Evolutionary conservation across 495 filamentous ascomycete species (phyloP).

Genomic region (Darksidea phi): DNA sequence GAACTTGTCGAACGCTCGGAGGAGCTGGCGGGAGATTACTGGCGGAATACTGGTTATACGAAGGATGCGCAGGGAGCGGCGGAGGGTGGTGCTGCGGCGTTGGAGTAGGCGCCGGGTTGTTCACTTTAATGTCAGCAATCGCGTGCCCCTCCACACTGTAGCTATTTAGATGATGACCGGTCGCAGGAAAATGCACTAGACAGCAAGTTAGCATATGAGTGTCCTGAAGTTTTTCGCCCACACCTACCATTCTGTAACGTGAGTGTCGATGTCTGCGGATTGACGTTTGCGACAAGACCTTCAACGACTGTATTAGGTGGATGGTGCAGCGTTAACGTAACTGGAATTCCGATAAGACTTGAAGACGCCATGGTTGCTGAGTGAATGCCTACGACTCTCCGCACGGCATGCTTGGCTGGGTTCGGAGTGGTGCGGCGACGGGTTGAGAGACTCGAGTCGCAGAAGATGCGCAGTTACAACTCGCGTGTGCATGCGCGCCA

Average conservation of each 20-base stretch:
- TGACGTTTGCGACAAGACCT: constrained; percentile 71
- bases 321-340: constrained; percentile 68
- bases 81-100: constrained; percentile 29
- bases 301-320: constrained; percentile 65
- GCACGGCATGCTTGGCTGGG: neutral
- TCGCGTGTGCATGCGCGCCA: no score
- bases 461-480: no score
- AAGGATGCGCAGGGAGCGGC: constrained; percentile 25
- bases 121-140: constrained; percentile 59
- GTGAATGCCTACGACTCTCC: neutral
- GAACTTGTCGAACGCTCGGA: constrained; percentile 19
- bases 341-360: constrained; percentile 76
- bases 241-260: constrained; percentile 73
- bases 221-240: neutral
- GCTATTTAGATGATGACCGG: constrained; percentile 48
- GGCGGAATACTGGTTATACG: constrained; percentile 23
- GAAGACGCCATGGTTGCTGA: constrained; percentile 53
- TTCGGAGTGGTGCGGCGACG: no score
- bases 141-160: constrained; percentile 56
- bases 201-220: constrained; percentile 9
- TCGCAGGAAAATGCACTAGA: constrained; percentile 53
- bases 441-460: no score
- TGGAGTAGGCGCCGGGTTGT: constrained; percentile 18
- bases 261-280: constrained; percentile 63
- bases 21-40: constrained; percentile 3